Conservation (phyloP, 768 basidiomycete species). For the Chalciporus chontae region DNA sequence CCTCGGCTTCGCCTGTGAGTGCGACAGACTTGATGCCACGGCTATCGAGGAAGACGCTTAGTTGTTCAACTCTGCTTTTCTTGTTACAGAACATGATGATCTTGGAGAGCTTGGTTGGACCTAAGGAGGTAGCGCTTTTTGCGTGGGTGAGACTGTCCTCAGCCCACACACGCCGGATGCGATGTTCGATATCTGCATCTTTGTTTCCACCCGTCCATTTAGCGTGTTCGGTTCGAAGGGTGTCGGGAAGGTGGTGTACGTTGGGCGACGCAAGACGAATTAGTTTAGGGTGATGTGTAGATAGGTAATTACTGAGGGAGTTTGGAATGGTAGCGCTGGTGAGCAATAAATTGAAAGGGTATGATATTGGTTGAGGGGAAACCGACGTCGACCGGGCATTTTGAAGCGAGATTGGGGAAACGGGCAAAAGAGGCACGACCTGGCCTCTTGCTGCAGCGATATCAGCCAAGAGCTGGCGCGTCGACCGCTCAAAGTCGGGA, state of each 20-base stretch:
- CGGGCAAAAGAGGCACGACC: constrained; percentile 14
- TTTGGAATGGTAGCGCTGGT: constrained; percentile 87
- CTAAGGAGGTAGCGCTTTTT: constrained; percentile 19
- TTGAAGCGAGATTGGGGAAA: constrained; percentile 18
- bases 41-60: constrained; percentile 55
- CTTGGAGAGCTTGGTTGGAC: constrained; percentile 48
- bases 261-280: constrained; percentile 77
- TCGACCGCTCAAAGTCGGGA: constrained; percentile 76
- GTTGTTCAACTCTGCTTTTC: constrained; percentile 58
- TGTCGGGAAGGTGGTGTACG: constrained; percentile 73
- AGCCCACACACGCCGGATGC: constrained; percentile 72
- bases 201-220: constrained; percentile 79
- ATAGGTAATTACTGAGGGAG: constrained; percentile 63
- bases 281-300: constrained; percentile 55
- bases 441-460: constrained; percentile 58
- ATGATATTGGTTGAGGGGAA: constrained; percentile 30
- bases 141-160: constrained; percentile 46
- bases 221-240: constrained; percentile 69
- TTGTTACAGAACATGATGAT: constrained; percentile 85
- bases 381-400: constrained; percentile 4
- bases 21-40: constrained; percentile 61
- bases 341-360: constrained; percentile 80
- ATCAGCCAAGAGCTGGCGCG: constrained; percentile 64
- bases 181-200: constrained; percentile 72
- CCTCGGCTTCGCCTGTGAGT: constrained; percentile 60